Evolutionary conservation across 805 yeast genomes (phyloP), one percentile per base, ranked within the genome.

Genomic region (Cyberlindnera euphorbiae): DNA sequence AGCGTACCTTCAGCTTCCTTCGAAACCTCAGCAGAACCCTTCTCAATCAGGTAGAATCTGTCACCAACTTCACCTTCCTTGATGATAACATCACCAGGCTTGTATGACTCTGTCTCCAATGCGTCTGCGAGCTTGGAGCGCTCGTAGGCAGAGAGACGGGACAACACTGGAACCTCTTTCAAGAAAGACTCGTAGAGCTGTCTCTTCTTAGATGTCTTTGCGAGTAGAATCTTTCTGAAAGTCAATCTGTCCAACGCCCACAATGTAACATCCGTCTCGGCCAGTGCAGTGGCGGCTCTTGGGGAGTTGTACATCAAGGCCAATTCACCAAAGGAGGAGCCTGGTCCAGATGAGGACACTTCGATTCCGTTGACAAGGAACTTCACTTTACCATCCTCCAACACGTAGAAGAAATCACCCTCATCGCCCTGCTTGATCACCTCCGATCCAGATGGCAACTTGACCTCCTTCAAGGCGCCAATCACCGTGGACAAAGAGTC

Each of bases 231-330:
- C 60, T 89, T 77, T 61, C 96, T 80, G 68, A 93, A 93, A 1
- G 97, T 89, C 53, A 82, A 67, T 55, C 98, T 77, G 63, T 93
- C 98, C 49, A 93, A 71, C 2, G 95, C 93, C 96, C 96, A 90
- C 34, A 90, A 69, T 22, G 77, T 76, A 52, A 82, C 72, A 42
- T 82, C 86, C 7, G 83, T 70, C 17, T 68, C 60, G 8, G 96
- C 89, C 18, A 72, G 52, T 1, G 85, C 97, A 1, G 97, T 87
- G 8, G 97, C 97, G 7, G 97, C 97, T 63, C 98, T 79, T 44
- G 97, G 97, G 14, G 96, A 79, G 60, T 93, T 90, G 67, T 93
- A 90, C 96, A 93, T 88, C 52, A 93, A 72, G 4, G 98, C 98
- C 54, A 93, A 73, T 62, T 93, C 98, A 56, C 98, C 98, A 62